These are phyloP conservation scores for Tulasnella sp. DNA, from an alignment of 768 basidiomycete genomes.

Conservation along the genomic window DNA sequence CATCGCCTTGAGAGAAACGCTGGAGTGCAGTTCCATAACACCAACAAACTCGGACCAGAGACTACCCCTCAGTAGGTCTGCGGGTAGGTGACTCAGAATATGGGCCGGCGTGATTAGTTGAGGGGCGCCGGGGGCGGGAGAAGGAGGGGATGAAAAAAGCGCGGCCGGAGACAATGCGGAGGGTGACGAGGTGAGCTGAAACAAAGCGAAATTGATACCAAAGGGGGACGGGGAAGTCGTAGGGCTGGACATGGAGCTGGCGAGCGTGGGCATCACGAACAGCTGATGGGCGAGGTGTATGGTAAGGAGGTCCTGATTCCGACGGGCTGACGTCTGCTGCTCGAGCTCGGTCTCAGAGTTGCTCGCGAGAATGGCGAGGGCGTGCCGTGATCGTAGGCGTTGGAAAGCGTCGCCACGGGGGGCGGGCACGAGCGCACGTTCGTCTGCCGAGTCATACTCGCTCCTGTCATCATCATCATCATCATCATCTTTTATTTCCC, in stretches of 20 bases:
- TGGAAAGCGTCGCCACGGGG: no score
- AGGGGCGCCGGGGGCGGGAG: not conserved
- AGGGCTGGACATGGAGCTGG: no score
- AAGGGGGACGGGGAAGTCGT: no score
- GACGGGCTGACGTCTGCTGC: not conserved
- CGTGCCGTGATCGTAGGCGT: not conserved
- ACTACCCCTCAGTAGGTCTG: not conserved
- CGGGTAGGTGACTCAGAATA: not conserved
- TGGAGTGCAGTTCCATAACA: conserved; percentile 1
- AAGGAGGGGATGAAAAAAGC: conserved; percentile 13
- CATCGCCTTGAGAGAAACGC: not conserved
- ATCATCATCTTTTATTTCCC: not conserved
- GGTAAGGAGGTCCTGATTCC: conserved; percentile 1
- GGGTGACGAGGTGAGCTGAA: not conserved
- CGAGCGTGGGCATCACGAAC: not conserved
- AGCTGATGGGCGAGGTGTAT: not conserved
- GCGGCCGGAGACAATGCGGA: conserved; percentile 26
- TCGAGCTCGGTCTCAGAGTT: conserved; percentile 2
- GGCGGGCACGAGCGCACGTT: not conserved
- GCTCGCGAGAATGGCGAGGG: not conserved
- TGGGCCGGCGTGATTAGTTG: conserved; percentile 9
- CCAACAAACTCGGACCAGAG: conserved; percentile 5
- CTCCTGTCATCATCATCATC: not conserved
- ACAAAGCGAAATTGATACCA: not conserved
- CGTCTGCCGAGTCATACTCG: not conserved